Base-by-base conservation (phyloP, 257 asterid genomes). In the Primulina tabacum region DNA sequence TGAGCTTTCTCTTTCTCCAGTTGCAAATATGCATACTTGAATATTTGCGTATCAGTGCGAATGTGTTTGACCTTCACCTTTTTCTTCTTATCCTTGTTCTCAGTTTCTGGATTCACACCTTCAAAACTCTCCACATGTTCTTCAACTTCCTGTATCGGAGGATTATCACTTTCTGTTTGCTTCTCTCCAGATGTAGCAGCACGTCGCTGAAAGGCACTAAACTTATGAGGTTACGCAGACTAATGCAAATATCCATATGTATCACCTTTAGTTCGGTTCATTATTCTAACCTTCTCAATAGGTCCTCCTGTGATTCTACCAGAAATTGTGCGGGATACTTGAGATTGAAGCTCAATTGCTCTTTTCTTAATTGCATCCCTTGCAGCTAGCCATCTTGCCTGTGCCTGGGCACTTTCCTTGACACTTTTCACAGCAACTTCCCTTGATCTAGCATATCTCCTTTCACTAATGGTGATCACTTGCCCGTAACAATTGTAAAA, bases 1-100 rank as follows among this genome's bases (percentile, higher is more conserved):
- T 81, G 88, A 69, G 95, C 92, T 81, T 82, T 93, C 84, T 89
- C 96, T 83, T 79, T 90, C 75, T 92, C 98, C 6, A 92, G 89
- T 70, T 88, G 95, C 60, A 95, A 82, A 78, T 92, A 92, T 21
- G 97, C 98, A 55, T 88, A 90, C 80, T 40, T 83, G 84, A 92
- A 92, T 58, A 92, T 90, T 71, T 92, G 95, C 29, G 95, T 92
- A 74, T 87, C 78, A 3, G 85, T 81, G 40, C 92, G 86, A 67
- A 88, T 81, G 65, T 87, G 88, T 75, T 77, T 92, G 20, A 60
- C 82, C 85, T 81, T 87, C 50, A 70, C 55, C 52, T 72, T 75
- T 76, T 87, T 86, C 72, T 74, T 78, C 71, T 81, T 80, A 17
- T 77, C 76, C 67, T 20, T 55, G 21, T 59, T 71, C 38, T 65